Evolutionary conservation across 1,284 basidiomycete genomes (phyloP).

Genomic region (Papiliotrema laurentii): DNA sequence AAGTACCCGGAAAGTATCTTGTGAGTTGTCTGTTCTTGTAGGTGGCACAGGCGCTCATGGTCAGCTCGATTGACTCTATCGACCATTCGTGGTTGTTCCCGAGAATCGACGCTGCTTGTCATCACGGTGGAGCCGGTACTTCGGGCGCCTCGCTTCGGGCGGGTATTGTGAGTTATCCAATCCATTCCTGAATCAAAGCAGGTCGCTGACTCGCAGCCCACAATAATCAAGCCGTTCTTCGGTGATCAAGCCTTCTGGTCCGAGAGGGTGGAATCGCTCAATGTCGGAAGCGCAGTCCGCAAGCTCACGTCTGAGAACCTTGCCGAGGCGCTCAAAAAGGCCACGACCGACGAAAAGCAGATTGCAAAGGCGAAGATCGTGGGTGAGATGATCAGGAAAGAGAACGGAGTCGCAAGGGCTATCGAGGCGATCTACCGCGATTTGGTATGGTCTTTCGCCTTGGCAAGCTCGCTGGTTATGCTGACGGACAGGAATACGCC

Average conservation of each 20-base stretch:
- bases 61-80: constrained; percentile 67
- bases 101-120: constrained; percentile 89
- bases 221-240: constrained; percentile 95
- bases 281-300: constrained; percentile 77
- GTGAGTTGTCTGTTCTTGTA: constrained; percentile 14
- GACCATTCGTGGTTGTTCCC: constrained; percentile 98
- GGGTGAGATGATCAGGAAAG: constrained; percentile 77
- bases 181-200: not conserved
- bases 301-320: constrained; percentile 76
- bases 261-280: constrained; percentile 86
- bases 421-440: constrained; percentile 90
- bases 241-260: constrained; percentile 98
- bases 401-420: constrained; percentile 81
- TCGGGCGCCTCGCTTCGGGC: constrained; percentile 82
- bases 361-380: constrained; percentile 75
- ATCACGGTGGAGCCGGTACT: constrained; percentile 96
- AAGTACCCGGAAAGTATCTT: constrained; percentile 70
- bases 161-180: constrained; percentile 27
- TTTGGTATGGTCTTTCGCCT: constrained; percentile 45
- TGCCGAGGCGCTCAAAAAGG: constrained; percentile 68
- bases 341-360: constrained; percentile 82
- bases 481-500: constrained; percentile 62
- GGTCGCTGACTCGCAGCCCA: constrained; percentile 58
- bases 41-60: constrained; percentile 28
- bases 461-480: not conserved